Evolutionary conservation across 192 early-diverging fungal genomes (phyloP).

Genomic region (Tieghemiomyces parasiticus): DNA sequence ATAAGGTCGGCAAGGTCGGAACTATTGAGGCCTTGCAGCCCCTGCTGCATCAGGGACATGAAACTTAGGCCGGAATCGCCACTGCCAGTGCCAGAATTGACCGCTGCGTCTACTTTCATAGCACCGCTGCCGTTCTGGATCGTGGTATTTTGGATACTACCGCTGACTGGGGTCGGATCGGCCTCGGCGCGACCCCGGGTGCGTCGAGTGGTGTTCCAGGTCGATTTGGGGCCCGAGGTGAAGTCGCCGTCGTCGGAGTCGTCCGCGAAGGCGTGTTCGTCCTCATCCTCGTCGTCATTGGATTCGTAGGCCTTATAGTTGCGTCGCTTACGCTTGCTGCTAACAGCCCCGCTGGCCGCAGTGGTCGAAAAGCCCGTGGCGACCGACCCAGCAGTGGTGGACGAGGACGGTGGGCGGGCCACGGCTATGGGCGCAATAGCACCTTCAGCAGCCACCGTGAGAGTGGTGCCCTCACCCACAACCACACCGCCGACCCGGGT

Average conservation of each 20-base stretch:
- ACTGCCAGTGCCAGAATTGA: background rate
- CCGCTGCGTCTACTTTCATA: background rate
- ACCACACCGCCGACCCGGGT: background rate
- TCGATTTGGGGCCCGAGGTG: background rate
- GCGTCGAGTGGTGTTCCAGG: conserved; percentile 41
- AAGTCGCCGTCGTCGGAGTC: conserved; percentile 7
- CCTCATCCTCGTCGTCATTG: conserved; percentile 42
- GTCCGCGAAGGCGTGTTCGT: conserved; percentile 10
- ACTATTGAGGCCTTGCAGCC: background rate
- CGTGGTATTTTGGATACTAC: too few species aligned
- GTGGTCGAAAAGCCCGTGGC: background rate
- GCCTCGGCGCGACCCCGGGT: conserved; percentile 27
- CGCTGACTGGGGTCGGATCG: conserved; percentile 4
- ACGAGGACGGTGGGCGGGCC: conserved; percentile 13
- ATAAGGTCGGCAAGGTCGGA: background rate
- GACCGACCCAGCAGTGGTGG: conserved; percentile 1
- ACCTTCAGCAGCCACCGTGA: too few species aligned
- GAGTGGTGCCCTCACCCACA: background rate
- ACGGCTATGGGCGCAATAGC: too few species aligned
- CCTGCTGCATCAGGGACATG: background rate
- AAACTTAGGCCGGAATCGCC: background rate
- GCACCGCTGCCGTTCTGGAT: background rate
- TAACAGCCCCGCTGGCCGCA: background rate
- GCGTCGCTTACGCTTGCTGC: conserved; percentile 4
- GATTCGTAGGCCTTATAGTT: conserved; percentile 26